Base-by-base conservation (phyloP, 192 early-diverging fungal species). In the Coemansia sp. region DNA sequence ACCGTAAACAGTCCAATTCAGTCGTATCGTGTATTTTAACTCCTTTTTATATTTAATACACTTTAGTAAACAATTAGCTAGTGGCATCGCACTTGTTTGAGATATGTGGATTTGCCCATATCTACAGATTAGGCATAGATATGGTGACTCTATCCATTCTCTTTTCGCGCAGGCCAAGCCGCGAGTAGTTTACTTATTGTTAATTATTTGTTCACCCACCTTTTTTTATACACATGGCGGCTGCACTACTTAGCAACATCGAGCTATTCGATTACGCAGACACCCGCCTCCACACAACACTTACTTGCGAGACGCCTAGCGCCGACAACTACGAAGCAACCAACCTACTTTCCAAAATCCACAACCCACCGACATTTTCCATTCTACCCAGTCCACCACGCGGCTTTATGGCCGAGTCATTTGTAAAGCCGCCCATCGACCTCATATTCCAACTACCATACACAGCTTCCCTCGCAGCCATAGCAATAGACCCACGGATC, bases 181-280 rank as follows among this genome's bases (percentile, higher is more conserved):
- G 3, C 11, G 4, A 50, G 9, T 48, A 9, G n/a, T n/a, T 48
- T 48, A 21, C 14, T n/a, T 48, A 48, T 48, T 15, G n/a, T 15
- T 51, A 23, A 25, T 11, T 51, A 25, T 34, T 34, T 34, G 6
- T 34, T 8, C 5, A 34, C 6, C 34, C 6, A 36, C 34, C 34
- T 8, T 6, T 36, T 36, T 36, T 36, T 36, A 36, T 36, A 36
- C 19, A 25, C 23, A 51, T 25, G 23, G 7, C 23, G n/a, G 10
- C 50, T 12, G 23, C 2, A 8, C 2, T 11, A 25, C 19, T 25
- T 25, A 23, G 4, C n/a, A 61, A 37, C 32, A 69, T 70, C 42
- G 74, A 76, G 32, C 42, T 76, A 41, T 70, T 76, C 48, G 65
- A 76, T 25, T 70, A 62, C 34, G 74, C 74, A 4, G 74, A 76